phyloP scores from a whole-genome alignment of 352 stramenopile genomes.

The Globisporangium middletonii region DNA sequence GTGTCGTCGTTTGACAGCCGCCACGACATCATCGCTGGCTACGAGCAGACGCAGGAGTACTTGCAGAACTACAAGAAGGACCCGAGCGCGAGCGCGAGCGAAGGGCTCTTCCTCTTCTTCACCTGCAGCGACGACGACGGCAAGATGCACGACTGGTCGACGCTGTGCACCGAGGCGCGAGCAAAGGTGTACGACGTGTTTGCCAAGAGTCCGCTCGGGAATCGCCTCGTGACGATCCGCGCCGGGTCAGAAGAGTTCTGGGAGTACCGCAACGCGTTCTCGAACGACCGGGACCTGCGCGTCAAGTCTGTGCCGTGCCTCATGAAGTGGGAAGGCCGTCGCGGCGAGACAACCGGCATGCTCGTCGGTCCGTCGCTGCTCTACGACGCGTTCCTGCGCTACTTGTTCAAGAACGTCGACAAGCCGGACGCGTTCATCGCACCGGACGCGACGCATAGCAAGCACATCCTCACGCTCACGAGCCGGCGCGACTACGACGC shows the following conservation, averaged over 20 bases:
- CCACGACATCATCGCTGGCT: conserved; percentile 39
- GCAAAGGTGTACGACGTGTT: conserved; percentile 53
- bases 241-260: conserved; percentile 45
- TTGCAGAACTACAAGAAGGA: conserved; percentile 33
- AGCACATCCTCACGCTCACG: conserved; percentile 47
- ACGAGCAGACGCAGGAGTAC: conserved; percentile 43
- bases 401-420: conserved; percentile 58
- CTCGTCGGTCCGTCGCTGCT: conserved; percentile 41
- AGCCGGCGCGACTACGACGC: conserved; percentile 33
- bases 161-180: conserved; percentile 32
- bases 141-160: conserved; percentile 40
- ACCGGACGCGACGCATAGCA: conserved; percentile 31
- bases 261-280: conserved; percentile 49
- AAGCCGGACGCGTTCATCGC: conserved; percentile 34
- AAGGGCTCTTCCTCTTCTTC: conserved; percentile 66
- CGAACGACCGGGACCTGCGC: conserved; percentile 47
- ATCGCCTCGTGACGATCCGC: conserved; percentile 53
- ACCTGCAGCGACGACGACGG: conserved; percentile 48
- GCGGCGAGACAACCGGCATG: conserved; percentile 48
- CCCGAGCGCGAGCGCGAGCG: conserved; percentile 11
- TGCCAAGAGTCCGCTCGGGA: conserved; percentile 40
- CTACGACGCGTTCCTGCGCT: conserved; percentile 50
- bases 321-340: conserved; percentile 53
- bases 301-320: conserved; percentile 54
- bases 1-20: conserved; percentile 26